Evolutionary conservation across 352 stramenopile species (phyloP), one percentile per base, ranked within the genome.

Genomic region (Phytophthora sansomeana): DNA sequence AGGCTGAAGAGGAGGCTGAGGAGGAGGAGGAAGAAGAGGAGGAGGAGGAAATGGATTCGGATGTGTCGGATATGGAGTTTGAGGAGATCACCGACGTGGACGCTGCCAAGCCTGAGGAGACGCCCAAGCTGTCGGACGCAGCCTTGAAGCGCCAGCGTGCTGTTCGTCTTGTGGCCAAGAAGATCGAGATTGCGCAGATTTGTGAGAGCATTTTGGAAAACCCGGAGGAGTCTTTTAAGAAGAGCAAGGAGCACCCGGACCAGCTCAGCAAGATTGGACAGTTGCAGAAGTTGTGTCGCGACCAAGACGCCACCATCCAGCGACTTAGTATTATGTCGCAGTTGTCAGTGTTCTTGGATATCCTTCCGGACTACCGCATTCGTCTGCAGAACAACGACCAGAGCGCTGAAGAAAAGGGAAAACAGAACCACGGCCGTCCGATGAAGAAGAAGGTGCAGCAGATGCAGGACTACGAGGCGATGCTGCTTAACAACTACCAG

Each of bases 321-420:
- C 92, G 93, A 51, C 80, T 98, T 7, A 96, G 86, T 19, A 77
- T 98, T 65, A 77, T 99, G 44, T 98, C 94, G 7, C 76, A 98
- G 47, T 72, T 98, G 14, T 96, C 96, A 1, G 92, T 99, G 30
- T 98, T 98, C 56, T 80, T 98, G 39, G 97, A 99, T 55, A 97
- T 99, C 30, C 51, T 99, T 30, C 97, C 97, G 0, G 86, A 93
- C 58, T 99, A 99, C 79, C 88, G 96, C 51, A 98, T 99, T 50
- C 92, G 96, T 58, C 62, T 91, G 21, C 83, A 93, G 30, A 96
- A 83, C 1, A 87, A 89, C 5, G 91, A 98, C 69, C 2, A 10
- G 17, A 54, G 28, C 28, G 77, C 92, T 3, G 95, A 98, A 63
- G 63, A 68, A 24, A 76, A 74, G 53, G 85, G 93, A 11, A 95